These are phyloP conservation scores for Cryptococcus jaspeensis DNA, from an alignment of 1,284 basidiomycete genomes.

Conservation along the genomic window DNA sequence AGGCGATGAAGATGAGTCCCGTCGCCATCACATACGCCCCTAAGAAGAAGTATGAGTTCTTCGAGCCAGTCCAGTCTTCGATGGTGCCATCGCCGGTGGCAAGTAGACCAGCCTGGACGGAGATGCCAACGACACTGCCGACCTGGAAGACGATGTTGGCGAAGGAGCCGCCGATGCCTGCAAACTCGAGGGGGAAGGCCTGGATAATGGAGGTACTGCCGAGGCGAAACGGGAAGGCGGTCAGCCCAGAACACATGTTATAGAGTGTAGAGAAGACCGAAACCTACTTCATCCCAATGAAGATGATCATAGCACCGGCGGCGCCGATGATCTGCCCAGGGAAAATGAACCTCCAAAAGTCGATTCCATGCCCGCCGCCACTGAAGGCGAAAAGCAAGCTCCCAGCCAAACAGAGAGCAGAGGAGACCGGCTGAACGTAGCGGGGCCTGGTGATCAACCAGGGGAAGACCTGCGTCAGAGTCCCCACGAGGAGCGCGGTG, in stretches of 20 bases:
- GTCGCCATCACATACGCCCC: constrained; percentile 31
- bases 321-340: constrained; percentile 39
- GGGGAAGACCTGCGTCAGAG: constrained; percentile 34
- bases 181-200: constrained; percentile 19
- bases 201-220: constrained; percentile 30
- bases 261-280: background rate
- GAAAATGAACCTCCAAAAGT: constrained; percentile 50
- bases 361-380: constrained; percentile 35
- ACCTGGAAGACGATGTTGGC: constrained; percentile 46
- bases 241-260: background rate
- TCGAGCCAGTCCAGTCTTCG: constrained; percentile 35
- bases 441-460: constrained; percentile 41
- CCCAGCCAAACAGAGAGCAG: constrained; percentile 37
- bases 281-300: constrained; percentile 37
- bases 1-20: constrained; percentile 33
- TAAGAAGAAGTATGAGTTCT: constrained; percentile 40
- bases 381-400: constrained; percentile 46
- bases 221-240: background rate
- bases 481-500: constrained; percentile 40
- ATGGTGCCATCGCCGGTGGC: constrained; percentile 27
- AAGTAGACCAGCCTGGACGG: constrained; percentile 40
- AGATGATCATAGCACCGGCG: constrained; percentile 40
- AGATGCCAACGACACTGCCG: constrained; percentile 43
- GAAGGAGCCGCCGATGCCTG: constrained; percentile 37
- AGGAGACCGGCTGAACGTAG: constrained; percentile 38